These are phyloP conservation scores for Rhizopogon roseolus DNA, from an alignment of 768 basidiomycete genomes.

Conservation along the genomic window DNA sequence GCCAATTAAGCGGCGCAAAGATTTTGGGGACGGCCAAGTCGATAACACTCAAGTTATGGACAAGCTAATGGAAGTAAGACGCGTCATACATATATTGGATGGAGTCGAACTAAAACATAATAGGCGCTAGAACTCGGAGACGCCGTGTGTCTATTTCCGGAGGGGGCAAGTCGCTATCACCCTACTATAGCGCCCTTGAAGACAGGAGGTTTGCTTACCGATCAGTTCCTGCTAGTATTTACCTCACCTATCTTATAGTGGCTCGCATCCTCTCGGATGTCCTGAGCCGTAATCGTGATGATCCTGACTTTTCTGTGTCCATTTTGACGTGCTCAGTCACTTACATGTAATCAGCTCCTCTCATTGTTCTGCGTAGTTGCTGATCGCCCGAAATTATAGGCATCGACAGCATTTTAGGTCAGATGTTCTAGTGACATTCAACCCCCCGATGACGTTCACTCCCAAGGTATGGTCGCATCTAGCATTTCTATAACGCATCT, in stretches of 20 bases:
- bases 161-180: constrained; percentile 82
- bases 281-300: constrained; percentile 60
- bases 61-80: constrained; percentile 57
- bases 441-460: constrained; percentile 60
- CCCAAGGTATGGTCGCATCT: constrained; percentile 43
- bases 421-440: constrained; percentile 82
- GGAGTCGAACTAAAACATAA: constrained; percentile 5
- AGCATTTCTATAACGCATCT: neutral
- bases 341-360: constrained; percentile 52
- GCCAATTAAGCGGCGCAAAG: constrained; percentile 74
- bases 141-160: constrained; percentile 80
- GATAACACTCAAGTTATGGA: constrained; percentile 72
- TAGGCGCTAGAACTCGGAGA: constrained; percentile 75
- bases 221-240: neutral
- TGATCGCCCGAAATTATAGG: constrained; percentile 34
- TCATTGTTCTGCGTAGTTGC: neutral
- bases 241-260: constrained; percentile 36
- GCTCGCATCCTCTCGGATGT: constrained; percentile 79
- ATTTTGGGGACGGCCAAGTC: constrained; percentile 45
- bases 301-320: constrained; percentile 67
- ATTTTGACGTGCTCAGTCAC: constrained; percentile 78
- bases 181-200: constrained; percentile 85
- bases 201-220: constrained; percentile 62
- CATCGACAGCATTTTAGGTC: constrained; percentile 85
- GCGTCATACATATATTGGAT: constrained; percentile 1